phyloP scores from a whole-genome alignment of 352 stramenopile genomes.

The Aphanomyces astaci region DNA sequence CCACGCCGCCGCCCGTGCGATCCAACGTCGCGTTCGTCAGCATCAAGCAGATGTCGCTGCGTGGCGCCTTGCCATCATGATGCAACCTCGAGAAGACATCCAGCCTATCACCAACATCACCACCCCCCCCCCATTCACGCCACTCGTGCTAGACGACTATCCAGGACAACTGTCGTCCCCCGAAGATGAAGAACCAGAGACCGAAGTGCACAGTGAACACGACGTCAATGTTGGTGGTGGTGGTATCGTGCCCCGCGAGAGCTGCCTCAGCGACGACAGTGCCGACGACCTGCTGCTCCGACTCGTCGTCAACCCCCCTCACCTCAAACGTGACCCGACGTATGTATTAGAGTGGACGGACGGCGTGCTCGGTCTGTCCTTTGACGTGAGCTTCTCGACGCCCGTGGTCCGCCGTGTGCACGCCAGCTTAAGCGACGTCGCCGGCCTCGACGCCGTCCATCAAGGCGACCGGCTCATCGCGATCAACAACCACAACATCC shows the following conservation, averaged over 20 bases:
- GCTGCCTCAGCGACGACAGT: conserved; percentile 19
- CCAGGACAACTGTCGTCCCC: neutral
- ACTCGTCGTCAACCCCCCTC: conserved; percentile 9
- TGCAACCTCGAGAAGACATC: neutral
- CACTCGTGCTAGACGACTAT: neutral
- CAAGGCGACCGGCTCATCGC: conserved; percentile 57
- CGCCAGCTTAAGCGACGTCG: conserved; percentile 78
- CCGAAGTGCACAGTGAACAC: conserved; percentile 3
- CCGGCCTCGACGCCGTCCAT: conserved; percentile 77
- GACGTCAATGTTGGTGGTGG: no score
- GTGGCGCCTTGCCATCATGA: neutral
- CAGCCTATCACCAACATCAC: neutral
- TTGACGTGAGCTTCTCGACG: conserved; percentile 66
- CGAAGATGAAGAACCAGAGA: conserved; percentile 1
- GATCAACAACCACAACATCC: neutral
- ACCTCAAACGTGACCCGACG: conserved; percentile 32
- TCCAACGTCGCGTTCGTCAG: neutral
- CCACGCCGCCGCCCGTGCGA: neutral
- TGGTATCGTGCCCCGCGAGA: no score
- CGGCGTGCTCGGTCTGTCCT: conserved; percentile 73
- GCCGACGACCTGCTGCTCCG: neutral
- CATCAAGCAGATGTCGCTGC: neutral
- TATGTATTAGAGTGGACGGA: conserved; percentile 84
- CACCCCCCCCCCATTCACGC: no score
- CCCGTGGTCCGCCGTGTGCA: conserved; percentile 79